Conservation (phyloP, 192 early-diverging fungal species). For the Gamsiella multidivaricata region DNA sequence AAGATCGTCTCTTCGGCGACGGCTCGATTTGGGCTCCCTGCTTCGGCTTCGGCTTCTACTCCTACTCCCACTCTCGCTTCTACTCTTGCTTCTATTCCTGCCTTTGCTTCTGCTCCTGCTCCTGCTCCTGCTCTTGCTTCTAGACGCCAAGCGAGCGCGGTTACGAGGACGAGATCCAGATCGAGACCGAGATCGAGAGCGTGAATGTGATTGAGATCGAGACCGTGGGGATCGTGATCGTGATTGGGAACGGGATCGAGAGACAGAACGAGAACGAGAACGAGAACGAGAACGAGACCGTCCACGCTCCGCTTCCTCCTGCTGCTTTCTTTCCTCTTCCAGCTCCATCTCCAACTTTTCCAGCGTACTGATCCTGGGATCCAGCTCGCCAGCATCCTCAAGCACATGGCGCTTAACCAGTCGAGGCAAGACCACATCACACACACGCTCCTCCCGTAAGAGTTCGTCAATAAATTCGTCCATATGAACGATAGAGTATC, state of each 20-base stretch:
- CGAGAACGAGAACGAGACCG: constrained; percentile 36
- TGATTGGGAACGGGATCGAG: constrained; percentile 5
- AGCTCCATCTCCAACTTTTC: constrained; percentile 65
- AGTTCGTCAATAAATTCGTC: constrained; percentile 94
- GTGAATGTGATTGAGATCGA: too few relatives aligned
- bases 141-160: neutral
- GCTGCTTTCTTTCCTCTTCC: constrained; percentile 32
- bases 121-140: constrained; percentile 16
- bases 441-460: constrained; percentile 81
- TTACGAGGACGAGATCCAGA: constrained; percentile 44
- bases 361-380: constrained; percentile 81
- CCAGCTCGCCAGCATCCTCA: constrained; percentile 87
- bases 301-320: constrained; percentile 24
- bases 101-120: constrained; percentile 9
- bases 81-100: neutral
- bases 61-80: neutral
- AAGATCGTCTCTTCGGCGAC: neutral
- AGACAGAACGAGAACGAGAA: neutral
- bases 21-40: neutral
- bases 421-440: constrained; percentile 90
- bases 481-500: constrained; percentile 71
- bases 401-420: constrained; percentile 81
- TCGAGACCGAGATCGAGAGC: constrained; percentile 35
- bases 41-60: neutral
- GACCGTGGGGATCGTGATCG: too few relatives aligned